A percentile compares a stretch with the other conserved stretches of the same genome.
Conservation (phyloP, 305 asterid genomes). For the Euphrasia arctica region DNA sequence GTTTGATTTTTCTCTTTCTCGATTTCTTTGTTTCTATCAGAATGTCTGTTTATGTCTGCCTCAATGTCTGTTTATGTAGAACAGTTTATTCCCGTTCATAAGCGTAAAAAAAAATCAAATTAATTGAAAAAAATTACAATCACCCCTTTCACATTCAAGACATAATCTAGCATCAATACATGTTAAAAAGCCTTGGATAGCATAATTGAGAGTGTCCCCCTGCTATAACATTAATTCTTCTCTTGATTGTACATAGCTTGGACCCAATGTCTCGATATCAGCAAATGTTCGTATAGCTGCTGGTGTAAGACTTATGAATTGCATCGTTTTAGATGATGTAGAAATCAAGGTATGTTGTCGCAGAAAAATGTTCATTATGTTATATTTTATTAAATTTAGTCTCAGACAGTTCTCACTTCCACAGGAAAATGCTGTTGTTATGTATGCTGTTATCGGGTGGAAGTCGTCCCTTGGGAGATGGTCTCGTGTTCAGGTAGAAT, state of each 20-base stretch:
- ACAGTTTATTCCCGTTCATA: neutral
- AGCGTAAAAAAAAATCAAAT: too few species aligned
- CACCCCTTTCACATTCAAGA: neutral
- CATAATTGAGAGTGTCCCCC: too few species aligned
- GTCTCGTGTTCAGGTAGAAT: constrained; percentile 75
- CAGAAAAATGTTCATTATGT: neutral
- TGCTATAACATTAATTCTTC: constrained; percentile 1
- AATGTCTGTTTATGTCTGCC: neutral
- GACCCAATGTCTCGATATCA: constrained; percentile 80
- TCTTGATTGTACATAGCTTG: constrained; percentile 50
- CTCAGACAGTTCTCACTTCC: constrained; percentile 17
- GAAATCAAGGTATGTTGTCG: constrained; percentile 58
- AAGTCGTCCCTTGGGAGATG: constrained; percentile 79
- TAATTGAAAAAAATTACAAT: neutral
- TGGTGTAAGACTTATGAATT: constrained; percentile 72
- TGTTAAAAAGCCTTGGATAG: neutral
- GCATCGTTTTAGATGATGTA: constrained; percentile 76
- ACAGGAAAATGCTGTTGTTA: constrained; percentile 81
- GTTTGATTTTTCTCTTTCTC: too few species aligned
- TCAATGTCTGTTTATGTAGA: neutral
- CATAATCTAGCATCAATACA: neutral
- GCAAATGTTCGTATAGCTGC: constrained; percentile 88
- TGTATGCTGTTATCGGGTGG: constrained; percentile 77
- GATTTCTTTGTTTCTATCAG: too few species aligned
- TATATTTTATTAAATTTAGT: neutral